Conservation (phyloP, 768 basidiomycete genomes). For the Boletus rubropictus region DNA sequence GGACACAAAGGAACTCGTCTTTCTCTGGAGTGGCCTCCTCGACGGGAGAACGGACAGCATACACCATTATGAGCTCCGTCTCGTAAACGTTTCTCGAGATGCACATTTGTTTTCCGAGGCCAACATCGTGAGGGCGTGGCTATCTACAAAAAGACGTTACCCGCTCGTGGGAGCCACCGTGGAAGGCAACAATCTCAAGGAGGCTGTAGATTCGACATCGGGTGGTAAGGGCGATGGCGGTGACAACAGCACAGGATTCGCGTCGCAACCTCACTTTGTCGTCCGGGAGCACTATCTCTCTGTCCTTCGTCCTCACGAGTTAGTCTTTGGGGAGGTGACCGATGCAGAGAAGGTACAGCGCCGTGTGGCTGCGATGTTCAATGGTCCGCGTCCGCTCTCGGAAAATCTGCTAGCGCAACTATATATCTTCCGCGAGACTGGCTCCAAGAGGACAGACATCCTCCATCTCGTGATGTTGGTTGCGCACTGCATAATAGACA, state of each 20-base stretch:
- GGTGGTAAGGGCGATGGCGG: background rate
- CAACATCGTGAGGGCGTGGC: constrained; percentile 42
- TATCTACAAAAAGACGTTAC: constrained; percentile 41
- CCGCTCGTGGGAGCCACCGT: constrained; percentile 45
- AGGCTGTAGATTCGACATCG: background rate
- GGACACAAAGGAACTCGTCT: constrained; percentile 35
- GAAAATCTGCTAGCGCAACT: constrained; percentile 39
- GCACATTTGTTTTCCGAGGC: constrained; percentile 22
- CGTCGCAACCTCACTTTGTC: constrained; percentile 32
- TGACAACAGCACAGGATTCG: constrained; percentile 1
- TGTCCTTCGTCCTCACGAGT: constrained; percentile 32
- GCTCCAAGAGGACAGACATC: constrained; percentile 25
- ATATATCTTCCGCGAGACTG: constrained; percentile 35
- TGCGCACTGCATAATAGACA: constrained; percentile 50
- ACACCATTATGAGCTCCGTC: constrained; percentile 24
- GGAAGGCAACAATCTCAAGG: constrained; percentile 8
- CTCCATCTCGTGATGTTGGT: constrained; percentile 41
- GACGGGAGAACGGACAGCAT: constrained; percentile 41
- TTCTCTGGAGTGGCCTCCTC: constrained; percentile 39
- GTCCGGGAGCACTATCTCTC: constrained; percentile 36
- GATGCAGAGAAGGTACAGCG: constrained; percentile 33
- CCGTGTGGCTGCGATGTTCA: constrained; percentile 26
- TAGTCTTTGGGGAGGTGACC: constrained; percentile 31
- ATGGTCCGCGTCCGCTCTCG: constrained; percentile 39
- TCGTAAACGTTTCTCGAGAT: constrained; percentile 25